Conservation (phyloP, 2,329 filamentous ascomycete genomes). For the Helotiales sp. region DNA sequence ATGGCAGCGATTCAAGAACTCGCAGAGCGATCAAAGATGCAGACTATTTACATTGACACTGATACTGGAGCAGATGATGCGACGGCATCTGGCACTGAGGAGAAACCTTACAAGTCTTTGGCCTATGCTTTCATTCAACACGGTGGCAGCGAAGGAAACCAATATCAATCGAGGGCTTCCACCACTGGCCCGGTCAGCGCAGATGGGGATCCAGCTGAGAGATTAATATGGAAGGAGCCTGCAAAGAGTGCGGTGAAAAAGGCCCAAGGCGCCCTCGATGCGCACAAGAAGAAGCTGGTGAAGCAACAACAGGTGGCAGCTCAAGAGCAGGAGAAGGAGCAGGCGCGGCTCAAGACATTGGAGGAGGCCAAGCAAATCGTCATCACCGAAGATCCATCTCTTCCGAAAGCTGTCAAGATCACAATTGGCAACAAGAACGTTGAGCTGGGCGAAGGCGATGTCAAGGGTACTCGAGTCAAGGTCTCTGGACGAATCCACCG, state of each 20-base stretch:
- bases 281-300: constrained; percentile 79
- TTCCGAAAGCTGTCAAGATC: constrained; percentile 75
- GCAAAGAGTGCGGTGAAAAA: constrained; percentile 87
- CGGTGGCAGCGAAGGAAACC: constrained; percentile 53
- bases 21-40: constrained; percentile 49
- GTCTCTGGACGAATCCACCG: constrained; percentile 84
- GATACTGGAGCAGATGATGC: constrained; percentile 72
- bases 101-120: constrained; percentile 79
- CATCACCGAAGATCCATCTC: constrained; percentile 65
- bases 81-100: constrained; percentile 65
- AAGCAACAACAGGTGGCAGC: constrained; percentile 74
- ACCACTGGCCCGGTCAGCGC: constrained; percentile 59
- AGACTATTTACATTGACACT: constrained; percentile 74
- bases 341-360: constrained; percentile 66
- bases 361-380: constrained; percentile 82
- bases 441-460: constrained; percentile 55
- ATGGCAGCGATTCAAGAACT: constrained; percentile 45
- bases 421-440: constrained; percentile 71
- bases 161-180: constrained; percentile 70
- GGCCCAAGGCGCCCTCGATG: constrained; percentile 70
- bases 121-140: constrained; percentile 74
- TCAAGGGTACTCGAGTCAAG: constrained; percentile 71
- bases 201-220: constrained; percentile 62
- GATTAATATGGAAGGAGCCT: constrained; percentile 75
- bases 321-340: constrained; percentile 70